A percentile compares a stretch with the other conserved stretches of the same genome.
phyloP scores from a whole-genome alignment of 768 basidiomycete species.

The Trametes elegans region DNA sequence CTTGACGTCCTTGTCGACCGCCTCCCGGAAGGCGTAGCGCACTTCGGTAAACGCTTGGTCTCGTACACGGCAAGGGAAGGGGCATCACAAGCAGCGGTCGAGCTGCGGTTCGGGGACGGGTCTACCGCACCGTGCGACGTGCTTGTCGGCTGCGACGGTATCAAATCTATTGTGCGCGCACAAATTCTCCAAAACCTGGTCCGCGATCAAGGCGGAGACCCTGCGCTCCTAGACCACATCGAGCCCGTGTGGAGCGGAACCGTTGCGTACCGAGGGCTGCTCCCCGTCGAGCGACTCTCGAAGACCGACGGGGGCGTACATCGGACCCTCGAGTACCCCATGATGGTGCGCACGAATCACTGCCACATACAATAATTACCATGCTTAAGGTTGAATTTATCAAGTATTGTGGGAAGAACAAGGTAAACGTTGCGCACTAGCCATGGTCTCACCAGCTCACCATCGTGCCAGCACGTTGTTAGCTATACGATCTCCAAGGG shows the following conservation, averaged over 20 bases:
- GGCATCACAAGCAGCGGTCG: not conserved
- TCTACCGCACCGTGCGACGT: constrained; percentile 30
- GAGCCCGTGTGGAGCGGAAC: constrained; percentile 48
- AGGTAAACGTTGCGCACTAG: constrained; percentile 29
- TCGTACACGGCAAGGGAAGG: constrained; percentile 3
- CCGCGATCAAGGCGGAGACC: constrained; percentile 10
- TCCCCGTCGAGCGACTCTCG: constrained; percentile 38
- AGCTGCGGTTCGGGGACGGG: constrained; percentile 28
- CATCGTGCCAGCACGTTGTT: constrained; percentile 41
- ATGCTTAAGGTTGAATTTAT: not conserved
- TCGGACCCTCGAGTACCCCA: constrained; percentile 36
- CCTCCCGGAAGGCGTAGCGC: constrained; percentile 26
- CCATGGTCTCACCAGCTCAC: not conserved
- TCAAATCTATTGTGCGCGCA: constrained; percentile 33
- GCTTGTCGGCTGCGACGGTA: constrained; percentile 34
- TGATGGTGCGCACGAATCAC: constrained; percentile 38
- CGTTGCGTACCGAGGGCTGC: constrained; percentile 45
- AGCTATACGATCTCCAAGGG: constrained; percentile 47
- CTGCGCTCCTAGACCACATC: constrained; percentile 32
- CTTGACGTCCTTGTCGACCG: constrained; percentile 40
- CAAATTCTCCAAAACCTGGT: constrained; percentile 30
- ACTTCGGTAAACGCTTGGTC: constrained; percentile 32
- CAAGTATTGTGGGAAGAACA: constrained; percentile 49
- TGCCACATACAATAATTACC: not conserved
- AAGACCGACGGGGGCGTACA: constrained; percentile 24